Base-by-base conservation (phyloP, 2,329 filamentous ascomycete genomes). In the Fusarium sp. region DNA sequence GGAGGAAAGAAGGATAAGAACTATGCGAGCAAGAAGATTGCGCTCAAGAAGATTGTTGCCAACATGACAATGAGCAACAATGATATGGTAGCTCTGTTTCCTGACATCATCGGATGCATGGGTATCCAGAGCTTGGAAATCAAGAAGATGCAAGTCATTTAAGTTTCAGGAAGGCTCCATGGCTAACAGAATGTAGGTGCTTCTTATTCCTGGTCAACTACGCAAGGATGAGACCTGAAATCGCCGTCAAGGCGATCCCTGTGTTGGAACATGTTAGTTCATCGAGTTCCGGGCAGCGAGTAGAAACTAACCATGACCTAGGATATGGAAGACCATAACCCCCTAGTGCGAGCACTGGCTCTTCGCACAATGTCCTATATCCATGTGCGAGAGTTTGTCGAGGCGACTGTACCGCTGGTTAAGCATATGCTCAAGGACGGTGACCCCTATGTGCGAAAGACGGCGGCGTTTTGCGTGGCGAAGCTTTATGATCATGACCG, bases 41-140 rank as follows among this genome's bases (percentile, higher is more conserved):
- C 96, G 10, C 86, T 99, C 69, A 99, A 99, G 87, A 97, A 97
- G 86, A 98, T 99, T 74, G 96, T 99, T 75, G 96, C 96, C 79
- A 99, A 99, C 79, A 99, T 99, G 96, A 99, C 96, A 71, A 99
- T 99, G 96, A 98, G 95, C 87, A 99, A 99, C 83, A 99, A 98
- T 78, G 96, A 99, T 81, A 99, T 99, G 96, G 91, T 98, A 60
- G 93, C 93, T 38, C 85, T 99, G 57, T 99, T 99, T 75, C 93
- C 95, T 16, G 96, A 99, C 78, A 91, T 99, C 65, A 92, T 99
- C 74, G 90, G 86, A 68, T 98, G 95, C 84, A 99, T 99, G 96
- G 89, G 92, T 74, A 92, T 99, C 68, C 91, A 90, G 57, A 97
- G 92, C 75, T 83, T 99, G 79, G 96, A 99, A 82, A 97, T 99